Conservation (phyloP, 352 stramenopile genomes). For the Phytophthora chlamydospora region DNA sequence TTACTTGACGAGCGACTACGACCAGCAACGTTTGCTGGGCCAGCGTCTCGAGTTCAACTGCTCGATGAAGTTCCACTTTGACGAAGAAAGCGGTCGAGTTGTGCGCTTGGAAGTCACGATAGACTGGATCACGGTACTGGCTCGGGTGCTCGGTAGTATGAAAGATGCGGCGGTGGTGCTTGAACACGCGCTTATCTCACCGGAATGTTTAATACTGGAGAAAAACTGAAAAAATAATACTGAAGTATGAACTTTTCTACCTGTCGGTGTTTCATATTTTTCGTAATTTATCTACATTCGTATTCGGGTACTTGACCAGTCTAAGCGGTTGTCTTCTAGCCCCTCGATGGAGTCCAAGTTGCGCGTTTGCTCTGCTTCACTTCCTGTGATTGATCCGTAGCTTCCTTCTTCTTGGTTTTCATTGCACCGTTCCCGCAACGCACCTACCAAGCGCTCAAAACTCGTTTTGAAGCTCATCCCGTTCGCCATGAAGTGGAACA, state of each 20-base stretch:
- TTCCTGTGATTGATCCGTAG: conserved; percentile 8
- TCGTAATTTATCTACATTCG: conserved; percentile 19
- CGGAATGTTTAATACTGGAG: no score
- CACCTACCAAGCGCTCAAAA: conserved; percentile 28
- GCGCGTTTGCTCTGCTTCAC: conserved; percentile 11
- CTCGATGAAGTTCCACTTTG: conserved; percentile 18
- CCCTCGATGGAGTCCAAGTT: conserved; percentile 20
- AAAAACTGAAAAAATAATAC: no score
- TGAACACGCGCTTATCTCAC: background rate
- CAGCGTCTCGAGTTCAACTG: conserved; percentile 4
- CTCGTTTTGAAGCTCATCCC: conserved; percentile 54
- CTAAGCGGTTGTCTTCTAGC: conserved; percentile 6
- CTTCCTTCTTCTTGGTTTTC: conserved; percentile 5
- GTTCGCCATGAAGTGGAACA: conserved; percentile 68
- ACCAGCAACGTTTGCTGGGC: conserved; percentile 2
- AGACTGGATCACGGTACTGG: background rate
- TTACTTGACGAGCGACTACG: background rate
- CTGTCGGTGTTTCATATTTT: background rate
- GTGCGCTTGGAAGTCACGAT: conserved; percentile 7
- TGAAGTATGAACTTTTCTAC: no score
- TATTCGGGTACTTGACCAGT: conserved; percentile 23
- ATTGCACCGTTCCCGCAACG: background rate
- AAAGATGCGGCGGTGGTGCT: conserved; percentile 1
- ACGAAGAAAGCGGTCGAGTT: conserved; percentile 13
- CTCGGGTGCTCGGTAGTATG: background rate